These are phyloP conservation scores for Cryptosporidium canis DNA, from an alignment of 169 alveolate species.

Conservation along the genomic window DNA sequence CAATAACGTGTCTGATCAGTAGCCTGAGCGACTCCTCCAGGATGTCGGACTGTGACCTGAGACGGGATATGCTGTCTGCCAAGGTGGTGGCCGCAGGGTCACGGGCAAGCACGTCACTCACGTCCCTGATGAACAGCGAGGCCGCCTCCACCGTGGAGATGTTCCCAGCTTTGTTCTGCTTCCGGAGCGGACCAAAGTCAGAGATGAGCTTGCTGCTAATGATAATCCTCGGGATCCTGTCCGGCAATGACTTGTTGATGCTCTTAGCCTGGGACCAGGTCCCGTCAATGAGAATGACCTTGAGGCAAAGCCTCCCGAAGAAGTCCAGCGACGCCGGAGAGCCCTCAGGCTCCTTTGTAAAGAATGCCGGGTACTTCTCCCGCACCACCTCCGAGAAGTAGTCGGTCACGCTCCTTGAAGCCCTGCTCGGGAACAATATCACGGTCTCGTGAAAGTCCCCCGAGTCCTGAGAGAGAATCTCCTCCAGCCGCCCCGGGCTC, in stretches of 20 bases:
- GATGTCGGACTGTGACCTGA: neutral
- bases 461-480: neutral
- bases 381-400: neutral
- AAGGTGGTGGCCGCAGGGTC: neutral
- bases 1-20: conserved; percentile 37
- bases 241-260: conserved; percentile 39
- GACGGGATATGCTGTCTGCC: neutral
- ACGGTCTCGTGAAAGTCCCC: neutral
- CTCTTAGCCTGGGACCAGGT: conserved; percentile 71
- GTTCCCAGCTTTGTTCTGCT: conserved; percentile 53
- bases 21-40: conserved; percentile 18
- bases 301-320: neutral
- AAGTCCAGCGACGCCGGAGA: neutral
- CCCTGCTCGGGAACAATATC: conserved; percentile 20
- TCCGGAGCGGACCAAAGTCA: conserved; percentile 69
- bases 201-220: conserved; percentile 40
- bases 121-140: conserved; percentile 20
- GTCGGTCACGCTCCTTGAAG: neutral
- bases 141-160: conserved; percentile 61
- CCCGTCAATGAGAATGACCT: conserved; percentile 50
- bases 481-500: neutral
- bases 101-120: neutral
- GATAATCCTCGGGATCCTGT: conserved; percentile 8
- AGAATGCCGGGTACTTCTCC: neutral
- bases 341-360: neutral